phyloP scores from a whole-genome alignment of 1,139 yeast species.

The Candida tetrigidarum region DNA sequence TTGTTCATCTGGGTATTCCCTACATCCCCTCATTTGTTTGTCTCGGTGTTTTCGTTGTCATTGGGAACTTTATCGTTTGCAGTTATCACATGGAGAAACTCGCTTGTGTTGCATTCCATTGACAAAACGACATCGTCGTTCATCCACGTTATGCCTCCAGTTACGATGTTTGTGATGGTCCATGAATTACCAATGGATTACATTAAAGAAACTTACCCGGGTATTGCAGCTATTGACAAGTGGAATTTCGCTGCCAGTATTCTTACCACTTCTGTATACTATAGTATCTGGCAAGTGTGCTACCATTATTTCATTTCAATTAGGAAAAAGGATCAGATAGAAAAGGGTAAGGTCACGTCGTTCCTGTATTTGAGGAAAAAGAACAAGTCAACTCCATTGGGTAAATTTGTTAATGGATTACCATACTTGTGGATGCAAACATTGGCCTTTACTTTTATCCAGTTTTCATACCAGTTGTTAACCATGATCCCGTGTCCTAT shows the following conservation, averaged over 20 bases:
- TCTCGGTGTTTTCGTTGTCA: slow-evolving; percentile 83
- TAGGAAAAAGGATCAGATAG: slow-evolving; percentile 75
- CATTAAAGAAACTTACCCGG: slow-evolving; percentile 70
- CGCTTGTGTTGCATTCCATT: slow-evolving; percentile 86
- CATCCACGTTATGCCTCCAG: slow-evolving; percentile 91
- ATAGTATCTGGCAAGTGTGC: slow-evolving; percentile 87
- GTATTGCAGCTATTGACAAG: slow-evolving; percentile 64
- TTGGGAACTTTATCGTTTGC: slow-evolving; percentile 94
- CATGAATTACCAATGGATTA: slow-evolving; percentile 71
- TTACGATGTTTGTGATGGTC: slow-evolving; percentile 83
- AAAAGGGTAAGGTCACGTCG: slow-evolving; percentile 85
- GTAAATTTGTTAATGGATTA: slow-evolving; percentile 77
- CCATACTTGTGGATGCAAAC: slow-evolving; percentile 87
- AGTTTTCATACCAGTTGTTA: slow-evolving; percentile 82
- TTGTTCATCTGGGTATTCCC: slow-evolving; percentile 86
- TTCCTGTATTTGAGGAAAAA: slow-evolving; percentile 82
- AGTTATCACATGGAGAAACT: slow-evolving; percentile 94
- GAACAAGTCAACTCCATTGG: slow-evolving; percentile 66
- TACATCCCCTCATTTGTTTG: slow-evolving; percentile 66
- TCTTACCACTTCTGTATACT: slow-evolving; percentile 79
- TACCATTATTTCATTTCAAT: slow-evolving; percentile 94
- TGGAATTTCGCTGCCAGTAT: slow-evolving; percentile 81
- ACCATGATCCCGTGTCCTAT: slow-evolving; percentile 91
- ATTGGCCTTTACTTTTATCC: slow-evolving; percentile 82
- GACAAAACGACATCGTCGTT: slow-evolving; percentile 94